phyloP scores from a whole-genome alignment of 495 filamentous ascomycete species.

The Aspergillus olivimuriae region DNA sequence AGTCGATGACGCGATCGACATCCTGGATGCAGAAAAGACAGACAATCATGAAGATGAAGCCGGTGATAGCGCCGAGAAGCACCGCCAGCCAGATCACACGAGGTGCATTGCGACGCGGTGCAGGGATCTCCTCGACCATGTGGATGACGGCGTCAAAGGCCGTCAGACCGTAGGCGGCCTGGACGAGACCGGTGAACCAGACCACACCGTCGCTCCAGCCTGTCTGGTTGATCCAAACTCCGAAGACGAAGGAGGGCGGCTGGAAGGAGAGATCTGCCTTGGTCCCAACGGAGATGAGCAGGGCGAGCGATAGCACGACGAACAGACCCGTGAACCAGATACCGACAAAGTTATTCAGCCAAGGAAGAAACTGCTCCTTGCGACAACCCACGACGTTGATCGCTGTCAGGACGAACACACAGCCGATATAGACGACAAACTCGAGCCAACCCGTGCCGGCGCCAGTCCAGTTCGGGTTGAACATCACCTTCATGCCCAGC shows the following conservation, averaged over 20 bases:
- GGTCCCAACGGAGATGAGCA: slow-evolving; percentile 38
- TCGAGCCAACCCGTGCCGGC: slow-evolving; percentile 36
- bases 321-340: slow-evolving; percentile 41
- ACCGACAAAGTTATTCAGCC: slow-evolving; percentile 44
- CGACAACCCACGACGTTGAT: slow-evolving; percentile 42
- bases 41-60: slow-evolving; percentile 68
- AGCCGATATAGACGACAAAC: slow-evolving; percentile 39
- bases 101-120: slow-evolving; percentile 35
- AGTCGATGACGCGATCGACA: slow-evolving; percentile 49
- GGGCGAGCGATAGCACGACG: slow-evolving; percentile 33
- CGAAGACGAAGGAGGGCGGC: slow-evolving; percentile 46
- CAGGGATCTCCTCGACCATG: slow-evolving; percentile 49
- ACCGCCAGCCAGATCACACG: slow-evolving; percentile 38
- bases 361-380: slow-evolving; percentile 37
- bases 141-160: slow-evolving; percentile 60
- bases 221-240: slow-evolving; percentile 53
- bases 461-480: slow-evolving; percentile 29
- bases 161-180: slow-evolving; percentile 55
- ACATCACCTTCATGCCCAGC: slow-evolving; percentile 42
- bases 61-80: slow-evolving; percentile 45
- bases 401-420: slow-evolving; percentile 31
- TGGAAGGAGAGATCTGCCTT: slow-evolving; percentile 35
- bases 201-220: slow-evolving; percentile 58
- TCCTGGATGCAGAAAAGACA: slow-evolving; percentile 68
- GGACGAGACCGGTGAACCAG: slow-evolving; percentile 57